These are phyloP conservation scores for Lomentospora prolificans DNA, from an alignment of 2,329 filamentous ascomycete genomes.

Conservation along the genomic window DNA sequence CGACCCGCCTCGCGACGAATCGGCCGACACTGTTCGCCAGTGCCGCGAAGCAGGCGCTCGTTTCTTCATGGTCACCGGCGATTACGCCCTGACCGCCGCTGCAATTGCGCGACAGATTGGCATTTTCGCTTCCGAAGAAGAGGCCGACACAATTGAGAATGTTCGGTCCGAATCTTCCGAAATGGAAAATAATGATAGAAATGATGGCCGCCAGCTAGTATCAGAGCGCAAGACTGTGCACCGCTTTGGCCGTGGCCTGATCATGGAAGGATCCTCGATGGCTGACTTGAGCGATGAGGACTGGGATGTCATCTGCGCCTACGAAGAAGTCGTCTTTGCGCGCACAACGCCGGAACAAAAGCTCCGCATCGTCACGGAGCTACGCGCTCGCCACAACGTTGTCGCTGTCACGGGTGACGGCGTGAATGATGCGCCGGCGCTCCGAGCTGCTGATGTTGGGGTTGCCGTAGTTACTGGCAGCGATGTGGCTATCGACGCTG, in stretches of 20 bases:
- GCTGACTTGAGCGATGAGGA: constrained; percentile 40
- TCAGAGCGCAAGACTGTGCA: background rate
- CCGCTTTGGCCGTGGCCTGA: constrained; percentile 16
- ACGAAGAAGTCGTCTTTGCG: constrained; percentile 44
- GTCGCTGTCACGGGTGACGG: constrained; percentile 68
- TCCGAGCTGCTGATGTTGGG: constrained; percentile 58
- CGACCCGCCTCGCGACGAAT: constrained; percentile 35
- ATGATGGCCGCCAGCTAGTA: background rate
- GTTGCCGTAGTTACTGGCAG: constrained; percentile 57
- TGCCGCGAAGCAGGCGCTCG: constrained; percentile 34
- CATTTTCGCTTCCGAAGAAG: constrained; percentile 45
- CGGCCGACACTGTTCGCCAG: constrained; percentile 27
- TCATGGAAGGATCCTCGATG: constrained; percentile 47
- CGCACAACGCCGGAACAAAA: constrained; percentile 45
- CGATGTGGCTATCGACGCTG: constrained; percentile 54
- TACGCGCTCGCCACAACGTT: constrained; percentile 48
- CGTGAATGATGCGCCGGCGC: constrained; percentile 56
- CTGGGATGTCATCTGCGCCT: constrained; percentile 36
- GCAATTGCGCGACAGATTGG: constrained; percentile 57
- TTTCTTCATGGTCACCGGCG: constrained; percentile 39
- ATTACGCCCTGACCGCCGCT: constrained; percentile 47
- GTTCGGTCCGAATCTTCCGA: constrained; percentile 14
- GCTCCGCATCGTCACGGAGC: constrained; percentile 60
- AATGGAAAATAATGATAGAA: background rate
- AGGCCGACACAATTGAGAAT: constrained; percentile 22